Base-by-base conservation (phyloP, 2,329 filamentous ascomycete species). In the Orbilia quercus region DNA sequence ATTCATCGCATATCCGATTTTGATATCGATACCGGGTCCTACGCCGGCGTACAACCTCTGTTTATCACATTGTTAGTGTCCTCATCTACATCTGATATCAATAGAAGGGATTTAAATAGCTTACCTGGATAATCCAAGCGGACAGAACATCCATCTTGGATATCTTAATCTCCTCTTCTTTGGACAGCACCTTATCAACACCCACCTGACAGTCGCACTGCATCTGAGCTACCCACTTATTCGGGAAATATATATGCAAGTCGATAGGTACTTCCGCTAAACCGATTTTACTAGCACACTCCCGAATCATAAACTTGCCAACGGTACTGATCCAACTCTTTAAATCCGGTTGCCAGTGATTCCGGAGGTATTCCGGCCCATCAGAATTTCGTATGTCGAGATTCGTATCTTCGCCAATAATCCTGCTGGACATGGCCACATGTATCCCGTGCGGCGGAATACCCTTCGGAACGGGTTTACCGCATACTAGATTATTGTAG, bases 1-100 rank as follows among this genome's bases (percentile, higher is more conserved):
- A n/a, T 45, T 58, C 20, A 70, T 63, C 14, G 65, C 65, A 31
- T 63, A 70, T n/a, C 65, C 65, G 50, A 70, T 25, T 2, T 47
- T 60, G 16, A 69, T 0, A 9, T 31, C 42, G 14, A 69, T 44
- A 7, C 34, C 45, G 9, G 45, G 54, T 22, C 55, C 38, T 12
- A 48, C 31, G 7, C 25, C 34, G 1, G 23, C n/a, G 7, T 69
- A 69, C 3, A 54, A 40, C 25, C 48, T 53, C 55, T 69, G 6
- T 36, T n/a, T 23, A 4, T 7, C 9, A 22, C 14, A n/a, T 31
- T 12, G 22, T 31, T 31, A 23, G 7, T 11, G 0, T 6, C 2
- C 9, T 22, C 11, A 31, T 9, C 4, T 9, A 31, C 4, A 31
- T 58, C 11, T 50, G 44, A 38, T 2, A 66, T 31, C 28, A 31